Base-by-base conservation (phyloP, 2,329 filamentous ascomycete genomes). In the Helicocarpus griseus region DNA sequence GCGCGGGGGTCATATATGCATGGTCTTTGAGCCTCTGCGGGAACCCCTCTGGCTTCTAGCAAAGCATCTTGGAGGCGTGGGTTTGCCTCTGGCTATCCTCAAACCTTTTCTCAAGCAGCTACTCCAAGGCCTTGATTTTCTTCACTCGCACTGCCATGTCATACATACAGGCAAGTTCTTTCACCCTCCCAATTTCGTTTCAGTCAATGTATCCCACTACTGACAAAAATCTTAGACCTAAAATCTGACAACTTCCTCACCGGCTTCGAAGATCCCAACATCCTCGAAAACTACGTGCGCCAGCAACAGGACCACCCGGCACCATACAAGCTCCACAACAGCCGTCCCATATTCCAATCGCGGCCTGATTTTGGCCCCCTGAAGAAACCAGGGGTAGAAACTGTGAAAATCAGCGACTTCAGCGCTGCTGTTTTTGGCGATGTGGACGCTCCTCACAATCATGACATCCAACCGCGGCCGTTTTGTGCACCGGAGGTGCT, bases 371-470 rank as follows among this genome's bases (percentile, higher is more conserved):
- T 58, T 13, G 56, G 57, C 5, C 2, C 55, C 28, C 51, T 58
- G 44, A 53, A 44, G n/a, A n/a, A n/a, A n/a, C n/a, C n/a, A 26
- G 49, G 45, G 21, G 13, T 58, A 17, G 48, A 33, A 9, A 2
- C 48, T 38, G 54, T 56, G 19, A 38, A 54, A 52, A 52, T 58
- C 33, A 29, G 46, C n/a, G 58, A 60, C 53, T 59, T 60, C 33
- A 55, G 56, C 13, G 31, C 26, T n/a, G 29, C 45, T 19, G 7
- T 13, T 9, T 28, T 54, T 69, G 29, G 64, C 60, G 3, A 63
- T 70, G 45, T 65, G 66, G 13, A 67, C 67, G 19, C 61, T 69
- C 36, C 69, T 66, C 29, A 67, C 64, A 48, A 63, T 72, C 38
- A 67, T 60, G 33, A 58, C 62, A 13, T 54, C 52, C 5, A 50